Percentiles rank a stretch among this genome's conserved stretches.
These are phyloP conservation scores for Spiromastix sp. DNA, from an alignment of 2,329 filamentous ascomycete genomes.

Conservation along the genomic window DNA sequence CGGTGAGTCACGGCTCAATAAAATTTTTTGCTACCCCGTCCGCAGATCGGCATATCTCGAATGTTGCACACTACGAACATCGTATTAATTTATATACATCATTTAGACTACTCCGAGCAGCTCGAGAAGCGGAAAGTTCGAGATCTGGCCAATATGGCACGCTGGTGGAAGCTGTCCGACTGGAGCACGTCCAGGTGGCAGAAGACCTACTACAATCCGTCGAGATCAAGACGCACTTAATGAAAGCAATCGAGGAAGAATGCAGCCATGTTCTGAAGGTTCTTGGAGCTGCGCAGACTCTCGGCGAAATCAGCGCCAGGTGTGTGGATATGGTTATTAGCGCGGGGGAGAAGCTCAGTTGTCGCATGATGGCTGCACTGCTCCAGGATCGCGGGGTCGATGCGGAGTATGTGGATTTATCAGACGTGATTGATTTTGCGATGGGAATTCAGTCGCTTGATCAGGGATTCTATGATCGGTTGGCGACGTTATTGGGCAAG, in stretches of 20 bases:
- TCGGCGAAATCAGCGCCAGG: slow-evolving; percentile 61
- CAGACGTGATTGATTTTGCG: slow-evolving; percentile 64
- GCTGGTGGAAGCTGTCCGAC: slow-evolving; percentile 69
- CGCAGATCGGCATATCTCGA: background rate
- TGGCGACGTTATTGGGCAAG: slow-evolving; percentile 50
- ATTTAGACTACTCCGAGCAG: slow-evolving; percentile 36
- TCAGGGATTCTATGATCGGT: slow-evolving; percentile 58
- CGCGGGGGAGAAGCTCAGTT: slow-evolving; percentile 92
- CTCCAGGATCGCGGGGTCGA: slow-evolving; percentile 71
- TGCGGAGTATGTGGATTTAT: slow-evolving; percentile 82
- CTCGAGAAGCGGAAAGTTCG: slow-evolving; percentile 38
- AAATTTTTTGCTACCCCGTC: slow-evolving; percentile 2
- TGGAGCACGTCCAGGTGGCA: slow-evolving; percentile 69
- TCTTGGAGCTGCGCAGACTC: slow-evolving; percentile 50
- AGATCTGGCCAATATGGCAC: slow-evolving; percentile 52
- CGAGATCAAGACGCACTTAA: slow-evolving; percentile 49
- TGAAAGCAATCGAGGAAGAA: slow-evolving; percentile 61
- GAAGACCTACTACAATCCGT: slow-evolving; percentile 50
- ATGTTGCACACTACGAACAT: background rate
- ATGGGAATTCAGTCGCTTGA: slow-evolving; percentile 47
- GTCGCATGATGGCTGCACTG: slow-evolving; percentile 77
- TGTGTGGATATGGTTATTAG: slow-evolving; percentile 84
- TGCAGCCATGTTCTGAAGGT: slow-evolving; percentile 73
- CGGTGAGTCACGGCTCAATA: slow-evolving; percentile 56
- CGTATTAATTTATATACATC: slow-evolving; percentile 1